phyloP scores from a whole-genome alignment of 202 grass and related monocot species.

The Dendrocalamus latiflorus region DNA sequence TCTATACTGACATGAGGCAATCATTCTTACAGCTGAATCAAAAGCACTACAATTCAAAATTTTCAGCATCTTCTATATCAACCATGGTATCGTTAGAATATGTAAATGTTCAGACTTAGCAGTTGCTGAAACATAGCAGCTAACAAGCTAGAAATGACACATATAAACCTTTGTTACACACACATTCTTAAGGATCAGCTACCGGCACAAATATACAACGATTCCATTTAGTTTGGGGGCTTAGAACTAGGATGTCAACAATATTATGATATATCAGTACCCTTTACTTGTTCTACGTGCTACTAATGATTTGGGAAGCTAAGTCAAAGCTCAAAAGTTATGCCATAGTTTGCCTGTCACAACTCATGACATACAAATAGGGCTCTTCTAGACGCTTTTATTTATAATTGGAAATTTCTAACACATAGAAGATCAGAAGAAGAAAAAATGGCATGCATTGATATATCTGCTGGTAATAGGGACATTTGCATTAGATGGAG shows the following conservation, averaged over 20 bases:
- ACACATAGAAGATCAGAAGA: background rate
- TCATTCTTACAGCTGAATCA: background rate
- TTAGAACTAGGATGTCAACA: background rate
- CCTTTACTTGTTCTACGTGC: background rate
- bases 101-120: no score
- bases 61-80: background rate
- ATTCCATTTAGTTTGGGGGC: no score
- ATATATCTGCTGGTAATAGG: background rate
- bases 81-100: background rate
- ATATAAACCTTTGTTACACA: no score
- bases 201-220: no score
- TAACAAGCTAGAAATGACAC: no score
- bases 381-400: background rate
- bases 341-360: background rate
- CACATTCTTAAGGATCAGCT: no score
- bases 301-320: background rate
- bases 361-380: background rate
- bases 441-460: background rate
- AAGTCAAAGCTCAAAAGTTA: background rate
- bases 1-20: background rate
- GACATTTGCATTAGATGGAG: background rate
- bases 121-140: no score
- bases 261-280: background rate
- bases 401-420: background rate
- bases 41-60: no score